phyloP scores from a whole-genome alignment of 768 basidiomycete genomes.

The Pseudohyphozyma bogoriensis region DNA sequence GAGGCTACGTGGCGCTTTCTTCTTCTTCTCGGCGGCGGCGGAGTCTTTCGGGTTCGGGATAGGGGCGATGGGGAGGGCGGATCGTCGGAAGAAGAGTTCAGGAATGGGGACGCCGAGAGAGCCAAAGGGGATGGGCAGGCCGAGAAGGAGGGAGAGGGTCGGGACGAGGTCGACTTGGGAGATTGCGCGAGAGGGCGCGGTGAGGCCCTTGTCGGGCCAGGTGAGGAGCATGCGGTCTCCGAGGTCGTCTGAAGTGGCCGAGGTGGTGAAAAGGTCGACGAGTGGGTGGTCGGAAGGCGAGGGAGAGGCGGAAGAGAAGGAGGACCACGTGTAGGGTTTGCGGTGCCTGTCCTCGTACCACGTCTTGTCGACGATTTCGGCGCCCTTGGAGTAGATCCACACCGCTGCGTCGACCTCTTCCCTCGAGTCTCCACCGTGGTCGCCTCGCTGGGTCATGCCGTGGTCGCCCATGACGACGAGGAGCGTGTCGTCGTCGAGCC shows the following conservation, averaged over 20 bases:
- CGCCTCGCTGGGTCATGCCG: constrained; percentile 89
- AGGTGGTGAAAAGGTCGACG: not conserved
- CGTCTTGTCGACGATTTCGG: constrained; percentile 42
- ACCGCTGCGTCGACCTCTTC: constrained; percentile 75
- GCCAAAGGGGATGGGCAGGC: constrained; percentile 88
- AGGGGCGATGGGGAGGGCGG: constrained; percentile 16
- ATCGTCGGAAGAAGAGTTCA: constrained; percentile 60
- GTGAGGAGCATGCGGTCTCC: constrained; percentile 14
- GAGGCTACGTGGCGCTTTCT: constrained; percentile 16
- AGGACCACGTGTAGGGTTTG: not conserved
- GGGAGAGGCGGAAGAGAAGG: too few relatives aligned
- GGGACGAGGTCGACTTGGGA: constrained; percentile 93
- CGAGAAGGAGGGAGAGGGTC: constrained; percentile 75
- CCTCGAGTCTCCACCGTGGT: constrained; percentile 84
- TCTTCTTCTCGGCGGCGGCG: too few relatives aligned
- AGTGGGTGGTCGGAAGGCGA: constrained; percentile 33
- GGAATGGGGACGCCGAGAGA: constrained; percentile 87
- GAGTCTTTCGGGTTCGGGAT: constrained; percentile 11
- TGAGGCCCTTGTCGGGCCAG: constrained; percentile 13
- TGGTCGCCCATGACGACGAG: constrained; percentile 90
- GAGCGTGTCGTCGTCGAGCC: constrained; percentile 68
- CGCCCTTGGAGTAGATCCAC: constrained; percentile 61
- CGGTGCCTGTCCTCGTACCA: constrained; percentile 48
- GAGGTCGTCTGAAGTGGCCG: constrained; percentile 31
- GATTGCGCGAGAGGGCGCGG: constrained; percentile 49